phyloP scores from a whole-genome alignment of 768 basidiomycete species.

The Leucogyrophana mollusca region DNA sequence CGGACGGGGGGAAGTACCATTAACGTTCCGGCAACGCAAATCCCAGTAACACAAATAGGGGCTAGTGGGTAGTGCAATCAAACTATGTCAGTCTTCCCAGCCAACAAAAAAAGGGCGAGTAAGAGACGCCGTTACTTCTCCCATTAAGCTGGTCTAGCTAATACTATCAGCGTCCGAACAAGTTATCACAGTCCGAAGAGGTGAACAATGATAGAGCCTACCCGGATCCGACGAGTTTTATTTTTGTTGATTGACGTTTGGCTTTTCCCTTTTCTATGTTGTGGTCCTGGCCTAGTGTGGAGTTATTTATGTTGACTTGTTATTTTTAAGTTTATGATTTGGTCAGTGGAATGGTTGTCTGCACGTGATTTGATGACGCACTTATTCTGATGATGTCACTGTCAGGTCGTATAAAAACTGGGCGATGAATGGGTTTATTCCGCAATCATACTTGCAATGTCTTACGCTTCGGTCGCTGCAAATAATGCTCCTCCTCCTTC shows the following conservation, averaged over 20 bases:
- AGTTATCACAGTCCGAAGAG: slow-evolving; percentile 6
- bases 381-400: slow-evolving; percentile 5
- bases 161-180: slow-evolving; percentile 16
- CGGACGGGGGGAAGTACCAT: neutral
- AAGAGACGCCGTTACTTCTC: slow-evolving; percentile 9
- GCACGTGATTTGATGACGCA: slow-evolving; percentile 4
- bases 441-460: slow-evolving; percentile 43
- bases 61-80: slow-evolving; percentile 11
- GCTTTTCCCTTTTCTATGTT: slow-evolving; percentile 1
- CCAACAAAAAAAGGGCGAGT: slow-evolving; percentile 12
- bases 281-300: no score
- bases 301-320: no score
- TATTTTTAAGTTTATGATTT: no score
- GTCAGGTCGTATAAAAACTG: neutral
- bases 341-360: no score
- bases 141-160: slow-evolving; percentile 9
- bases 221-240: no score
- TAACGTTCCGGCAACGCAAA: no score
- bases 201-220: no score
- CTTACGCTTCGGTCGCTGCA: slow-evolving; percentile 69
- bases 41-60: slow-evolving; percentile 9
- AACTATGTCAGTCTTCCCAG: slow-evolving; percentile 6
- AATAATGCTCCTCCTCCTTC: slow-evolving; percentile 49
- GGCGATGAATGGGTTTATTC: neutral
- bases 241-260: slow-evolving; percentile 5